These are phyloP conservation scores for Alternaria postmessia DNA, from an alignment of 2,329 filamentous ascomycete genomes.

Conservation along the genomic window DNA sequence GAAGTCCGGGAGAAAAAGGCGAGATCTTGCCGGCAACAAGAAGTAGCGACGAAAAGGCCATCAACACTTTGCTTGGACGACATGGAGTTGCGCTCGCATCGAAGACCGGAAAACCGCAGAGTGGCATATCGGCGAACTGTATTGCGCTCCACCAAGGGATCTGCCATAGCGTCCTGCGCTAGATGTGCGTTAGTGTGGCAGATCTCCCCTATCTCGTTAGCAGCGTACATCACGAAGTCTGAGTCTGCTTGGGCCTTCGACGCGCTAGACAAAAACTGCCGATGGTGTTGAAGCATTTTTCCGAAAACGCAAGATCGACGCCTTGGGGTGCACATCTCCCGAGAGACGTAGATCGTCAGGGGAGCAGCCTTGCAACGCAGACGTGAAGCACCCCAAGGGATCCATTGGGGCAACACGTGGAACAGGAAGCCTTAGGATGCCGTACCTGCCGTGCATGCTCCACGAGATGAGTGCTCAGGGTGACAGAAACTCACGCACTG, in stretches of 20 bases:
- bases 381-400: not conserved
- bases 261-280: conserved; percentile 1
- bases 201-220: not conserved
- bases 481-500: not conserved
- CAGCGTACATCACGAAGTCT: not conserved
- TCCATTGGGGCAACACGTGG: not conserved
- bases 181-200: not conserved
- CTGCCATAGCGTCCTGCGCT: not conserved
- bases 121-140: not conserved
- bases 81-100: not conserved
- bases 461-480: not conserved
- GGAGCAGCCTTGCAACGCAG: conserved; percentile 3
- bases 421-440: not conserved
- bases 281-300: not conserved
- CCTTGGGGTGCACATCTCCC: not conserved
- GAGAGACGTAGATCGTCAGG: conserved; percentile 12
- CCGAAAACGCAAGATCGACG: conserved; percentile 12
- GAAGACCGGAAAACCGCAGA: not conserved
- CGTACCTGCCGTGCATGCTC: not conserved
- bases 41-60: not conserved
- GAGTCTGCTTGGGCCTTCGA: not conserved
- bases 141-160: not conserved
- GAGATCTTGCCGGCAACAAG: not conserved
- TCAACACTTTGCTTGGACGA: not conserved
- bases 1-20: not conserved